phyloP scores from a whole-genome alignment of 1,284 basidiomycete species.

The Papiliotrema flavescens region DNA sequence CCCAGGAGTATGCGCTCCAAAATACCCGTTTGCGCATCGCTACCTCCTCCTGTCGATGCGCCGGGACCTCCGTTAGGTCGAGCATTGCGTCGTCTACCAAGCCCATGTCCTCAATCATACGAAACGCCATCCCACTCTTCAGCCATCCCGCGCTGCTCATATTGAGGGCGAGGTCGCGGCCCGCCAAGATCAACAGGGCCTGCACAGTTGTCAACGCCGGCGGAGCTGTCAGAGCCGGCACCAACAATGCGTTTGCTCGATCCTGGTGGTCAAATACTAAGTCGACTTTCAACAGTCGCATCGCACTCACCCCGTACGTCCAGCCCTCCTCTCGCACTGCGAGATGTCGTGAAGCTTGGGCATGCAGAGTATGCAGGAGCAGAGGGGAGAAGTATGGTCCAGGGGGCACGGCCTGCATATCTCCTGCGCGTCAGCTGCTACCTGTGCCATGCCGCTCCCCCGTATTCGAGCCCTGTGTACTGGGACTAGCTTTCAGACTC shows the following conservation, averaged over 20 bases:
- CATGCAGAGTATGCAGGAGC: slow-evolving; percentile 4
- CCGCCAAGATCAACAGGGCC: slow-evolving; percentile 3
- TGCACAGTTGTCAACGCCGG: slow-evolving; percentile 4
- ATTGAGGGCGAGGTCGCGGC: slow-evolving; percentile 1
- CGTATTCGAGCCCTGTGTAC: neutral
- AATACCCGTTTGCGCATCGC: no score
- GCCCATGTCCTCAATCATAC: slow-evolving; percentile 6
- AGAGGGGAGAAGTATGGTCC: neutral
- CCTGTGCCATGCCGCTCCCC: no score
- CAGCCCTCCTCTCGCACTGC: neutral
- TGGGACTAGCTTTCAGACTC: neutral
- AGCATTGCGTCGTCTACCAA: neutral
- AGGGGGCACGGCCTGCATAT: no score
- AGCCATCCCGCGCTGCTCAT: slow-evolving; percentile 3
- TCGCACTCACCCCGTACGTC: slow-evolving; percentile 1
- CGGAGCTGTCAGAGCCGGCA: neutral
- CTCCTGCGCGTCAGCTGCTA: no score
- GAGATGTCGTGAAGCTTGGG: slow-evolving; percentile 3
- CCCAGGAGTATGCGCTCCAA: no score
- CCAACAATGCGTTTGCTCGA: no score
- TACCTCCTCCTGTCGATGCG: no score
- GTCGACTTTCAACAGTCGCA: neutral
- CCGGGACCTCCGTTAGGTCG: no score
- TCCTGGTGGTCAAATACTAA: no score
- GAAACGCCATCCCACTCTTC: slow-evolving; percentile 7